Evolutionary conservation across 108 stramenopile genomes (phyloP).

Genomic region (Bacterosira constricta): DNA sequence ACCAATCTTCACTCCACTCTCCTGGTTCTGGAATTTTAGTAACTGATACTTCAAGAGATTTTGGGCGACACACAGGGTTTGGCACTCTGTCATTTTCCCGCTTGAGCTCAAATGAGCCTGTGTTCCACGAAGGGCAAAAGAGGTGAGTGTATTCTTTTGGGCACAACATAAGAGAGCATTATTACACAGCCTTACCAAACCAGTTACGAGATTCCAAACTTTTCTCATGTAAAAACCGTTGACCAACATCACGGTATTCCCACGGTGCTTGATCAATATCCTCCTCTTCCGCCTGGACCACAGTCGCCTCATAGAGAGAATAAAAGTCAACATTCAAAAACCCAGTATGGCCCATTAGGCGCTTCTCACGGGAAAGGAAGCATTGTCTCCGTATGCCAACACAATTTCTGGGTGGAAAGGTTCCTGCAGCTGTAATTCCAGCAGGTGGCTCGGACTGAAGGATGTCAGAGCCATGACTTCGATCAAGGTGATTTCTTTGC

Average conservation of each 20-base stretch:
- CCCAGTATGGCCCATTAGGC: slow-evolving; percentile 63
- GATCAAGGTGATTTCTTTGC: slow-evolving; percentile 13
- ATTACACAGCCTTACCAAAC: slow-evolving; percentile 59
- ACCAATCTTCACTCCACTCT: slow-evolving; percentile 84
- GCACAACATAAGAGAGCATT: background rate
- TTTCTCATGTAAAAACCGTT: slow-evolving; percentile 75
- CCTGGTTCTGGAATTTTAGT: slow-evolving; percentile 60
- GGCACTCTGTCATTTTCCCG: slow-evolving; percentile 64
- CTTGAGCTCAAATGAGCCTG: slow-evolving; percentile 36
- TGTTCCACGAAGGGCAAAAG: background rate
- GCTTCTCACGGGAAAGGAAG: slow-evolving; percentile 29
- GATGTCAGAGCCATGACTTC: background rate
- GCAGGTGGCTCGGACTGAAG: slow-evolving; percentile 4
- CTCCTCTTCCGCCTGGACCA: slow-evolving; percentile 32
- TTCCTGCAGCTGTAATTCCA: slow-evolving; percentile 25
- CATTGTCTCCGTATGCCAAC: slow-evolving; percentile 11
- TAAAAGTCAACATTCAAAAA: slow-evolving; percentile 71
- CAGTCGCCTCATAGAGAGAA: slow-evolving; percentile 72
- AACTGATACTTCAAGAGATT: slow-evolving; percentile 76
- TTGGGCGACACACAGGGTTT: slow-evolving; percentile 62
- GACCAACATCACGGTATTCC: slow-evolving; percentile 79
- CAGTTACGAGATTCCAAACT: slow-evolving; percentile 80
- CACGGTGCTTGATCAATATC: slow-evolving; percentile 68
- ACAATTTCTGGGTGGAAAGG: slow-evolving; percentile 11
- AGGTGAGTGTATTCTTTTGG: background rate